Evolutionary conservation across 768 basidiomycete species (phyloP).

Genomic region (Amanita pseudoporphyria): DNA sequence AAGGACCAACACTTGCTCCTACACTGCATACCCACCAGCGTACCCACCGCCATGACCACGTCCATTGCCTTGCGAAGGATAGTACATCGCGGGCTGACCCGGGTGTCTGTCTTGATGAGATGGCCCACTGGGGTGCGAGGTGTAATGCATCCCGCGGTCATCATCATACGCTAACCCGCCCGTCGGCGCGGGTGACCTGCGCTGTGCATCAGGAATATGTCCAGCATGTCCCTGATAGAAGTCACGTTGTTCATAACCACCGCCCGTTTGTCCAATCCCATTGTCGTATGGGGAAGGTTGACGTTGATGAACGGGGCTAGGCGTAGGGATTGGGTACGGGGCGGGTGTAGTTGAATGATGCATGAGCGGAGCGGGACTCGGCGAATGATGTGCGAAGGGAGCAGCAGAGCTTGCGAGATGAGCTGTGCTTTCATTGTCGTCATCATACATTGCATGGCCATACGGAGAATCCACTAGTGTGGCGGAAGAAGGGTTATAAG

Average conservation of each 20-base stretch:
- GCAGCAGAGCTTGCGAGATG: conserved; percentile 53
- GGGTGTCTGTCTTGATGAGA: conserved; percentile 3
- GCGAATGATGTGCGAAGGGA: conserved; percentile 40
- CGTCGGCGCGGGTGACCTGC: conserved; percentile 13
- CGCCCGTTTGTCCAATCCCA: conserved; percentile 1
- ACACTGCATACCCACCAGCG: conserved; percentile 20
- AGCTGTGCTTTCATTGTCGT: conserved; percentile 58
- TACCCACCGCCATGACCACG: conserved; percentile 22
- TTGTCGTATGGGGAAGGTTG: not conserved
- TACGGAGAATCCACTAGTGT: conserved; percentile 45
- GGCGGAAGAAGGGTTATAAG: conserved; percentile 50
- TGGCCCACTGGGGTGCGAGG: conserved; percentile 19
- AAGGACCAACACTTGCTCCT: conserved; percentile 12
- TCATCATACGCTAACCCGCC: conserved; percentile 29
- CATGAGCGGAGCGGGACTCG: conserved; percentile 14
- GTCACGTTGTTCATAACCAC: conserved; percentile 38
- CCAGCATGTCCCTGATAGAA: conserved; percentile 44
- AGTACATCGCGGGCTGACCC: conserved; percentile 10
- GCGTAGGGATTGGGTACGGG: no score
- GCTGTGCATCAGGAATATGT: conserved; percentile 19
- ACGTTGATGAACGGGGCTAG: conserved; percentile 15
- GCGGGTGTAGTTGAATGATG: no score
- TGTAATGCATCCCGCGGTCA: conserved; percentile 16
- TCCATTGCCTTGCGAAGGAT: conserved; percentile 20
- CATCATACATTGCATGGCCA: conserved; percentile 46